Percentiles rank a stretch among this genome's conserved stretches.
Conservation (phyloP, 352 stramenopile species). For the Halophytophthora batemanensis region DNA sequence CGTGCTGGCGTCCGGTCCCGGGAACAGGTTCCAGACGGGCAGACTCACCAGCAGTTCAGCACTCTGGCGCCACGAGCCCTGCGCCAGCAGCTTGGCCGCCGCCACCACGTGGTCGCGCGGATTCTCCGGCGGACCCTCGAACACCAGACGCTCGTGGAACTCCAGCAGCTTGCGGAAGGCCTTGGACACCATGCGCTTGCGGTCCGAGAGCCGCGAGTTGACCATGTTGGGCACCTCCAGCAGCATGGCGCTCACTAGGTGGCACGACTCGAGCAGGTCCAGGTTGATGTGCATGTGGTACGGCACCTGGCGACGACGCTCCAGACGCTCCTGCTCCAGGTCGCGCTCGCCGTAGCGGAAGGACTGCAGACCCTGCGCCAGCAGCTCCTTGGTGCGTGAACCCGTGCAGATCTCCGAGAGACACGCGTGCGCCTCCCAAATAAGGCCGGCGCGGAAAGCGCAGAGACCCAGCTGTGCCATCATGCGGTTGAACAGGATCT, state of each 20-base stretch:
- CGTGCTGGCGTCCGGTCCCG: conserved; percentile 75
- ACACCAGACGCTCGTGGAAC: conserved; percentile 91
- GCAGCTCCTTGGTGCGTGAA: conserved; percentile 92
- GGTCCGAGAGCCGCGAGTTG: conserved; percentile 72
- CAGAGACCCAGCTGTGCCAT: conserved; percentile 93
- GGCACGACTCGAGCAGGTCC: conserved; percentile 97
- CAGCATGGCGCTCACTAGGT: conserved; percentile 98
- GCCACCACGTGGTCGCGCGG: conserved; percentile 97
- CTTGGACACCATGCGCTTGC: conserved; percentile 91
- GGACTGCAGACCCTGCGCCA: conserved; percentile 95
- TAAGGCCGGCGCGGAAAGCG: conserved; percentile 95
- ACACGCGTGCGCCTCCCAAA: conserved; percentile 96
- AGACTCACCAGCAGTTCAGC: conserved; percentile 84
- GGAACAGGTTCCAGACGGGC: conserved; percentile 96
- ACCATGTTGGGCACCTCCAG: conserved; percentile 98
- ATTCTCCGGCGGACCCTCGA: conserved; percentile 97
- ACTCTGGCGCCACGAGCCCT: conserved; percentile 95
- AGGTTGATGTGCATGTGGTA: conserved; percentile 99
- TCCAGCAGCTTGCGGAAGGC: conserved; percentile 93
- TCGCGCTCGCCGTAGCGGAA: conserved; percentile 93
- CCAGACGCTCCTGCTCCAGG: conserved; percentile 95
- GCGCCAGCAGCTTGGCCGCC: conserved; percentile 92
- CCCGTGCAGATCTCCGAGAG: conserved; percentile 96
- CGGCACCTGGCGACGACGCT: conserved; percentile 95
- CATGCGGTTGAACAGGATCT: conserved; percentile 98